Evolutionary conservation across 129 eudicot genomes (phyloP).

Genomic region (Artemisia tridentata): DNA sequence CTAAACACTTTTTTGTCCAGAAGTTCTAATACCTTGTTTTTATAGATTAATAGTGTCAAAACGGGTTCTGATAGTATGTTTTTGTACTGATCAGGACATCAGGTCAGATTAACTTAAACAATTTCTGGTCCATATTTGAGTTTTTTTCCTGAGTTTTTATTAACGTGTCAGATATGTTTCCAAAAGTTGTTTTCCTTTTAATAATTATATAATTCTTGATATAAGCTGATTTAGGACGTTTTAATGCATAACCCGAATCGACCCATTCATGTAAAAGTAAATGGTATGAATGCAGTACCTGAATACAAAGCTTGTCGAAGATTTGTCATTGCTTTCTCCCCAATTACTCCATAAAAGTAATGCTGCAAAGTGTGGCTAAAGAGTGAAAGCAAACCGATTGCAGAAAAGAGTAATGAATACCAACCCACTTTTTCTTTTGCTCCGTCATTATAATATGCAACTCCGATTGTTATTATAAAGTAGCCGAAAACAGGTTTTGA

Average conservation of each 20-base stretch:
- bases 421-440: conserved; percentile 55
- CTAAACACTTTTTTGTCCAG: not conserved
- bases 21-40: not conserved
- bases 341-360: conserved; percentile 67
- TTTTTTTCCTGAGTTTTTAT: no score
- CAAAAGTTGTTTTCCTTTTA: no score
- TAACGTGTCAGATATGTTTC: no score
- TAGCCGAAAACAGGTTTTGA: conserved; percentile 76
- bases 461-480: conserved; percentile 86
- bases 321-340: conserved; percentile 78
- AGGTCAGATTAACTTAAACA: no score
- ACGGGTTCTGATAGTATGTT: no score
- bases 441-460: conserved; percentile 49
- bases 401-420: conserved; percentile 59
- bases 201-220: no score
- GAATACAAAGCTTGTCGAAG: conserved; percentile 72
- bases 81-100: no score
- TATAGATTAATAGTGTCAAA: no score
- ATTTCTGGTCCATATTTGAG: no score
- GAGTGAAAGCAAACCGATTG: conserved; percentile 64
- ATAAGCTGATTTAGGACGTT: not conserved
- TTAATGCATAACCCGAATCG: not conserved
- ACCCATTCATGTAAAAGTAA: not conserved
- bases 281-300: conserved; percentile 38
- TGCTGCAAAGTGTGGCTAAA: conserved; percentile 77